These are phyloP conservation scores for Annulohypoxylon truncatum DNA, from an alignment of 2,329 filamentous ascomycete genomes.

Conservation along the genomic window DNA sequence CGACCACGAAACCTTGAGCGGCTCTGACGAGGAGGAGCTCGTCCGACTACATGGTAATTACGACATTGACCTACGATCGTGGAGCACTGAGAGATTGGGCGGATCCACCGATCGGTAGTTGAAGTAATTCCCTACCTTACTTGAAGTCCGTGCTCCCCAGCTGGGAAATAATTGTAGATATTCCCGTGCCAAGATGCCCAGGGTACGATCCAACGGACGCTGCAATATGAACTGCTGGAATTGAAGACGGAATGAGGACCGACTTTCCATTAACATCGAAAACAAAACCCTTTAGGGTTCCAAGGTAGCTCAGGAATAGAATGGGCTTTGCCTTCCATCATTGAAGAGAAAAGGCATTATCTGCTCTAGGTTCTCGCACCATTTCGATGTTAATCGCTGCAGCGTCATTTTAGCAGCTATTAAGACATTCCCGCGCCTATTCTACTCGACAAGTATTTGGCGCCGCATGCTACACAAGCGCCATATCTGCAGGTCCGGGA, in stretches of 20 bases:
- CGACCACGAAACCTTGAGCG: conserved; percentile 14
- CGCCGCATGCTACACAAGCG: conserved; percentile 20
- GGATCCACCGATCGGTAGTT: conserved; percentile 35
- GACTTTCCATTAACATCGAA: conserved; percentile 38
- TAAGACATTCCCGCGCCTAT: conserved; percentile 8
- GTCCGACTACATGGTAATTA: conserved; percentile 15
- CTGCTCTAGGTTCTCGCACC: background rate
- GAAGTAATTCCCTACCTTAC: conserved; percentile 14
- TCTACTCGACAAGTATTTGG: conserved; percentile 10
- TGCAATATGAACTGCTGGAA: conserved; percentile 38
- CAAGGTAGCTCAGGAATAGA: conserved; percentile 9
- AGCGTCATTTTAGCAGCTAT: background rate
- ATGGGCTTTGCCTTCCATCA: background rate
- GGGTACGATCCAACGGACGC: conserved; percentile 36
- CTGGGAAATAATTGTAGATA: conserved; percentile 30
- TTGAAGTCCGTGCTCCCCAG: conserved; percentile 27
- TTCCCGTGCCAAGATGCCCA: conserved; percentile 41
- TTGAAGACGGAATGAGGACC: conserved; percentile 42
- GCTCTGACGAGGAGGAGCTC: conserved; percentile 21
- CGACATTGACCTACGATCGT: conserved; percentile 15
- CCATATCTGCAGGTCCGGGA: conserved; percentile 15
- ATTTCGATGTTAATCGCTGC: background rate
- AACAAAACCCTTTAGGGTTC: conserved; percentile 4
- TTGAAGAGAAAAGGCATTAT: conserved; percentile 20
- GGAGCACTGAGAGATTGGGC: conserved; percentile 12